Conservation (phyloP, 1,139 yeast species). For the Yamadazyma aaseri region DNA sequence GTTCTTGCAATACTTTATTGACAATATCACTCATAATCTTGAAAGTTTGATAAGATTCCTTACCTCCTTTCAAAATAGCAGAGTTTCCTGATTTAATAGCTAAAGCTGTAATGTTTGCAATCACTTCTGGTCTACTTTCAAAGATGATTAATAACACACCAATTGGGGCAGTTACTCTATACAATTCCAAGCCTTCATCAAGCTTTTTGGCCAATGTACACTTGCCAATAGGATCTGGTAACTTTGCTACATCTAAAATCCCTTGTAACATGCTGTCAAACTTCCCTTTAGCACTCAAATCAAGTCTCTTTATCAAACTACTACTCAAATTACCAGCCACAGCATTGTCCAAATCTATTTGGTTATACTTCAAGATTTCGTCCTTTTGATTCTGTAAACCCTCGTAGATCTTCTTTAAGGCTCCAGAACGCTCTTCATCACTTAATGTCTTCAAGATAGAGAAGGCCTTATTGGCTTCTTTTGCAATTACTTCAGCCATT, state of each 20-base stretch:
- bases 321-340: slow-evolving; percentile 53
- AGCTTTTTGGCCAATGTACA: slow-evolving; percentile 76
- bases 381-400: slow-evolving; percentile 58
- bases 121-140: slow-evolving; percentile 97
- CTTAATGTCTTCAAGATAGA: slow-evolving; percentile 74
- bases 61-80: slow-evolving; percentile 96
- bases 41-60: slow-evolving; percentile 85
- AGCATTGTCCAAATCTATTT: slow-evolving; percentile 73
- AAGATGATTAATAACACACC: slow-evolving; percentile 92
- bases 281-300: slow-evolving; percentile 76
- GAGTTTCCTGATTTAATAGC: slow-evolving; percentile 96
- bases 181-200: slow-evolving; percentile 82
- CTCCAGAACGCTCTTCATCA: slow-evolving; percentile 69
- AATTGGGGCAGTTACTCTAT: slow-evolving; percentile 86
- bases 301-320: slow-evolving; percentile 79
- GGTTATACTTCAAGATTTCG: slow-evolving; percentile 69
- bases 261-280: slow-evolving; percentile 95
- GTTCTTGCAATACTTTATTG: slow-evolving; percentile 50
- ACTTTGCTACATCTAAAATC: slow-evolving; percentile 80
- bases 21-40: slow-evolving; percentile 76
- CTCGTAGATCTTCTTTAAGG: slow-evolving; percentile 70
- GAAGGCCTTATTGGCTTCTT: slow-evolving; percentile 74
- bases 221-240: slow-evolving; percentile 90
- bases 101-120: slow-evolving; percentile 93
- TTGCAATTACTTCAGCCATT: slow-evolving; percentile 52